These are phyloP conservation scores for Macadamia integrifolia DNA, from an alignment of 164 flowering plant genomes.

Conservation along the genomic window DNA sequence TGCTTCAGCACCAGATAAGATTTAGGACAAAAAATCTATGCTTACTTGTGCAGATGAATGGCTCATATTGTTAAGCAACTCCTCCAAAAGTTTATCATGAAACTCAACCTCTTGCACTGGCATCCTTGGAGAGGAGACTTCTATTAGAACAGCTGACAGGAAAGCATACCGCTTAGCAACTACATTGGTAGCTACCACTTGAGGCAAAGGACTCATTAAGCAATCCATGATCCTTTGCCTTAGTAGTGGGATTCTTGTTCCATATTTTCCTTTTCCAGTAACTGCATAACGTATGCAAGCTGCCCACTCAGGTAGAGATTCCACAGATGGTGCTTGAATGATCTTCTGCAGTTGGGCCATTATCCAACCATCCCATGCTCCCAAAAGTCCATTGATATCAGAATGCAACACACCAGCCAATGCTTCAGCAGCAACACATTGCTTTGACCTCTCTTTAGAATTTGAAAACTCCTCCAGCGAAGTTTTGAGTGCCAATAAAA, in stretches of 20 bases:
- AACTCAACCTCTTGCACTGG: constrained; percentile 52
- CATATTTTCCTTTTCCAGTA: constrained; percentile 91
- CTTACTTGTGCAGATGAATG: constrained; percentile 96
- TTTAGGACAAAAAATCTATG: neutral
- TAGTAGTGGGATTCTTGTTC: constrained; percentile 68
- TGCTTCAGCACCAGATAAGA: neutral
- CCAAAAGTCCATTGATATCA: constrained; percentile 73
- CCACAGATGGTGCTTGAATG: constrained; percentile 72
- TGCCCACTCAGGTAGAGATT: constrained; percentile 96
- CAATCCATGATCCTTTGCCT: constrained; percentile 75
- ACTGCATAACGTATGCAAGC: constrained; percentile 96
- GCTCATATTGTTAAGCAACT: constrained; percentile 74
- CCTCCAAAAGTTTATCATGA: constrained; percentile 59
- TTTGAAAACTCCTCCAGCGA: constrained; percentile 66
- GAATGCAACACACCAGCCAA: constrained; percentile 91
- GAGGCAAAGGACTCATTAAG: constrained; percentile 68
- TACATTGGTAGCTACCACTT: constrained; percentile 59
- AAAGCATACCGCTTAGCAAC: constrained; percentile 87
- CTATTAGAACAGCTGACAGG: constrained; percentile 81
- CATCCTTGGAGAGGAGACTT: constrained; percentile 77
- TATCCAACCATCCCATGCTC: constrained; percentile 88
- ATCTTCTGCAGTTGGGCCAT: constrained; percentile 55
- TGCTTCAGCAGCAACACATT: constrained; percentile 98
- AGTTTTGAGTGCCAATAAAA: constrained; percentile 49
- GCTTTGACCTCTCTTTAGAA: constrained; percentile 93